Evolutionary conservation across 2,329 filamentous ascomycete genomes (phyloP), one percentile per base, ranked within the genome.

Genomic region (Diaporthe sp.): DNA sequence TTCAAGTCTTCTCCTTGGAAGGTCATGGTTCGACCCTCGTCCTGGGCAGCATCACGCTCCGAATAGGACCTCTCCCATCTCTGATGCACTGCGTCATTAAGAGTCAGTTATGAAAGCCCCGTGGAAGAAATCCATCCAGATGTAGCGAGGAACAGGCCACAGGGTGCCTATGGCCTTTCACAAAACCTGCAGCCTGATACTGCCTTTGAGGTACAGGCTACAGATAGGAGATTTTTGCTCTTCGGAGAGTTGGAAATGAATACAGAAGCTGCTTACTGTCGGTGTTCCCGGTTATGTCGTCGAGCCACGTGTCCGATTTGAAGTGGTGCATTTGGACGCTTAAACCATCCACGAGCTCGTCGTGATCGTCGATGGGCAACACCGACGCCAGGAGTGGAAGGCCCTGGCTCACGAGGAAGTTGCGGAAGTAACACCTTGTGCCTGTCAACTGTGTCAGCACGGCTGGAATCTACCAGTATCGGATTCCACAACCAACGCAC

Each of bases 1-100:
- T 77, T 51, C 15, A 53, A 51, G 9, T 55, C 49, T n/a, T 79
- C 78, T 17, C 75, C 77, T 4, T 42, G 19, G 37, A 78, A 78
- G 8, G 58, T 62, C n/a, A 77, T 51, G 15, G 75, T 59, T 22
- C 49, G 34, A 15, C 31, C 46, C 46, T 69, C 65, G n/a, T 69
- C 46, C n/a, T 69, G 65, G 22, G 65, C 65, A 3, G 51, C 49
- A n/a, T 69, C 65, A 1, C 65, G 65, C 15, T 69, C 65, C 37
- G 65, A 69, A 28, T 55, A 69, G 1, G 34, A 55, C 15, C n/a
- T 42, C 34, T 69, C 65, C 65, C 65, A 69, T 10, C 65, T 55
- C 34, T 69, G 34, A 8, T 69, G 49, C 65, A 55, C 34, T 37
- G 34, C 34, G 10, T 9, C 34, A 37, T 37, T 37, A 10, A 10